Evolutionary conservation across 495 filamentous ascomycete genomes (phyloP).

Genomic region (Niebla homalea): DNA sequence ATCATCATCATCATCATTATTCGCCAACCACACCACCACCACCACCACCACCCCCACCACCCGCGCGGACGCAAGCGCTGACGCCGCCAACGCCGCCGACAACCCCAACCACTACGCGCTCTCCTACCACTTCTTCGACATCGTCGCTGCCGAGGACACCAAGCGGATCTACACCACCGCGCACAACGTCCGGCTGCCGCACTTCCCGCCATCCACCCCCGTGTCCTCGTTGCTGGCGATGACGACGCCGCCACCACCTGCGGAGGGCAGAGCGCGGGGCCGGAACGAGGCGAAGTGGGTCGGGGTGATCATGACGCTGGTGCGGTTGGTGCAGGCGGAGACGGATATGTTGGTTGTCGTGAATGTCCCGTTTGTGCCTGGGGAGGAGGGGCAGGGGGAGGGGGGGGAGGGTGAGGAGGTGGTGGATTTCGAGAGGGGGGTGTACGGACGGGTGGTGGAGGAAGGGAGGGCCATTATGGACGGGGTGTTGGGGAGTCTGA

Average conservation of each 20-base stretch:
- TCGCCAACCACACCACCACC: no score
- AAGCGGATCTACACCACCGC: conserved; percentile 36
- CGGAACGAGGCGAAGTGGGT: neutral
- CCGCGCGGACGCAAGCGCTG: conserved; percentile 10
- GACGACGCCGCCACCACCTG: conserved; percentile 9
- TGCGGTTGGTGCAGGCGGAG: conserved; percentile 57
- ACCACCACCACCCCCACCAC: conserved; percentile 19
- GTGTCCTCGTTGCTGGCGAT: conserved; percentile 17
- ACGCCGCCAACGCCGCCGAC: conserved; percentile 8
- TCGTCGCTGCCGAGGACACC: conserved; percentile 47
- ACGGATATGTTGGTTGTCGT: conserved; percentile 83
- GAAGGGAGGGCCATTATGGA: conserved; percentile 47
- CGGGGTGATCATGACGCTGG: conserved; percentile 41
- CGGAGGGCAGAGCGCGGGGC: neutral
- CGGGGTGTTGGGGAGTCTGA: conserved; percentile 54
- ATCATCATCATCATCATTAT: no score
- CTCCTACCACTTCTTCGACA: conserved; percentile 65
- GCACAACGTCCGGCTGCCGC: conserved; percentile 25
- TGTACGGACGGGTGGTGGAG: conserved; percentile 27
- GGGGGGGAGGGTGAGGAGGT: conserved; percentile 51
- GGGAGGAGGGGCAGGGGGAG: conserved; percentile 12
- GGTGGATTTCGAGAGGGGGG: conserved; percentile 35
- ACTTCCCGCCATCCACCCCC: conserved; percentile 25
- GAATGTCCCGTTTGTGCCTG: conserved; percentile 65
- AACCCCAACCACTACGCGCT: conserved; percentile 51